These are phyloP conservation scores for Atkinsonella hypoxylon DNA, from an alignment of 2,329 filamentous ascomycete species.

Conservation along the genomic window DNA sequence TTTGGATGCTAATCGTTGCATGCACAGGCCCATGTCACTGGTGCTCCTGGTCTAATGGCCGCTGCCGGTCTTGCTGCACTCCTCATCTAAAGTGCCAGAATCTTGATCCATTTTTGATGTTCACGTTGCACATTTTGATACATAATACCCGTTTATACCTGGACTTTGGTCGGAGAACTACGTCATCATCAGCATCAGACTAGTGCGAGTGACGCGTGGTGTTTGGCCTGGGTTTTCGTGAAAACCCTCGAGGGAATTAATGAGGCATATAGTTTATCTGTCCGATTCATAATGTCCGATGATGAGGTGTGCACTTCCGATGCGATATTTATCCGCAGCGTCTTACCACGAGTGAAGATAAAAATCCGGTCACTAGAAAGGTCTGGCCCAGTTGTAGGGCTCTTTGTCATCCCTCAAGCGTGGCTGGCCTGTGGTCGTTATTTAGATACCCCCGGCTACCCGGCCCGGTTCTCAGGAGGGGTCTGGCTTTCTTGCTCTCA, in stretches of 20 bases:
- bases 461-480: conserved; percentile 12
- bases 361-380: background rate
- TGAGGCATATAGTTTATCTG: conserved; percentile 23
- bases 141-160: conserved; percentile 29
- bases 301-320: conserved; percentile 16
- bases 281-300: conserved; percentile 22
- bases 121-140: conserved; percentile 28
- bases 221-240: conserved; percentile 17
- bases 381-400: background rate
- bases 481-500: conserved; percentile 20
- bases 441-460: conserved; percentile 14
- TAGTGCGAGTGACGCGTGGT: conserved; percentile 14
- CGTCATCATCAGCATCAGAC: conserved; percentile 14
- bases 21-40: conserved; percentile 28
- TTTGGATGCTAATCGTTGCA: background rate
- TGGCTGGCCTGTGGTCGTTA: conserved; percentile 1
- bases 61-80: conserved; percentile 37
- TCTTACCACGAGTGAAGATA: conserved; percentile 3
- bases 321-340: conserved; percentile 9
- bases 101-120: conserved; percentile 11
- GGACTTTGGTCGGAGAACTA: conserved; percentile 11
- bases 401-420: background rate
- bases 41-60: conserved; percentile 35
- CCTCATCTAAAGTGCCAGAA: conserved; percentile 29
- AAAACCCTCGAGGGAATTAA: conserved; percentile 17